phyloP scores from a whole-genome alignment of 192 early-diverging fungal species.

The Coemansia sp. region DNA sequence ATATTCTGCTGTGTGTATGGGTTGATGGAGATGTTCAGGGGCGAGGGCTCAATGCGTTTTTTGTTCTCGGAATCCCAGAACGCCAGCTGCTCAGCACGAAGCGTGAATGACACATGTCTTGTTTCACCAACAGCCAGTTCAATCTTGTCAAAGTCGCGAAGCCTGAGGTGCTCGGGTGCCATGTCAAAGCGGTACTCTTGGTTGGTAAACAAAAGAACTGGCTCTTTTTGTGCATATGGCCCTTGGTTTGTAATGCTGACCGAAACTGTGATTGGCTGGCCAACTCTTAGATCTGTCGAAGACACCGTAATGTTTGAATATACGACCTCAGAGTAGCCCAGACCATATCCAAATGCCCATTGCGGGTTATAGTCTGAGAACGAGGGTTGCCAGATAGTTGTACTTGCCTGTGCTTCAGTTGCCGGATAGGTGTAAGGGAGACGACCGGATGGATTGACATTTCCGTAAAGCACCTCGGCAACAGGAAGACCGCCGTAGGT shows the following conservation, averaged over 20 bases:
- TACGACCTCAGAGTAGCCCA: conserved; percentile 52
- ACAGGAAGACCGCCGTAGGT: conserved; percentile 59
- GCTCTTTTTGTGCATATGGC: conserved; percentile 45
- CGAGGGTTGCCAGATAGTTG: conserved; percentile 44
- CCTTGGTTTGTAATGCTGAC: conserved; percentile 51
- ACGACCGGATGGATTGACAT: conserved; percentile 57
- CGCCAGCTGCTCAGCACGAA: conserved; percentile 38
- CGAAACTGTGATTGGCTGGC: conserved; percentile 21
- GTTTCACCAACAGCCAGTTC: conserved; percentile 10
- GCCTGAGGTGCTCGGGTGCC: conserved; percentile 55
- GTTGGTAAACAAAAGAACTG: conserved; percentile 57
- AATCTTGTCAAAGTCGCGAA: conserved; percentile 55
- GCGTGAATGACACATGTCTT: conserved; percentile 16
- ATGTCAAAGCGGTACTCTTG: conserved; percentile 53
- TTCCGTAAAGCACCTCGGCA: conserved; percentile 58
- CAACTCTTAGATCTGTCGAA: background rate
- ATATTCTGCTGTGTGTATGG: conserved; percentile 27
- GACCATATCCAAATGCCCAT: conserved; percentile 58
- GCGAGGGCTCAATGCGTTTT: conserved; percentile 21
- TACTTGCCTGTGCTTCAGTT: conserved; percentile 36
- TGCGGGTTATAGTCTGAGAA: conserved; percentile 51
- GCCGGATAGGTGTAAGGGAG: conserved; percentile 60
- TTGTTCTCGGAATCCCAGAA: conserved; percentile 22
- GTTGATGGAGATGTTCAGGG: conserved; percentile 33
- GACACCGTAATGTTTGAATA: conserved; percentile 47